phyloP scores from a whole-genome alignment of 2,329 filamentous ascomycete species.

The Apiospora koreana region DNA sequence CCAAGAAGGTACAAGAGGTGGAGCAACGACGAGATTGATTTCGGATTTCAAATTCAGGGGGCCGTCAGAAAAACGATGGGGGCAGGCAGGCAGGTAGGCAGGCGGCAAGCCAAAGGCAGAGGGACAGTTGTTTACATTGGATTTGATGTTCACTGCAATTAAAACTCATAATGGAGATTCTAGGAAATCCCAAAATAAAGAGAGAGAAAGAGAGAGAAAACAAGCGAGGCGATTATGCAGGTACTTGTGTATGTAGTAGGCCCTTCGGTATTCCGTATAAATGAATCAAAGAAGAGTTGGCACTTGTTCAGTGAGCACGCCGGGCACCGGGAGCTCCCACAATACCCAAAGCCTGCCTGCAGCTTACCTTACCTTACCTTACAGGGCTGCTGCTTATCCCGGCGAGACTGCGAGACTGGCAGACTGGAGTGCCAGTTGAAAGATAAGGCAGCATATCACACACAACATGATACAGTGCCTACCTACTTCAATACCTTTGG shows the following conservation, averaged over 20 bases:
- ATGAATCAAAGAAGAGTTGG: neutral
- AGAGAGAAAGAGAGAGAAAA: too few relatives aligned
- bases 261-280: neutral
- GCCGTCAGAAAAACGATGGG: neutral
- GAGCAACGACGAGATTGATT: conserved; percentile 3
- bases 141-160: neutral
- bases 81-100: neutral
- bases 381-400: conserved; percentile 3
- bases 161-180: neutral
- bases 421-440: neutral
- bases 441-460: neutral
- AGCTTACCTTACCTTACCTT: neutral
- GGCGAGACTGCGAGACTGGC: too few relatives aligned
- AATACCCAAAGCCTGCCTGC: neutral
- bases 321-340: neutral
- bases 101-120: too few relatives aligned
- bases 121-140: neutral
- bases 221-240: neutral
- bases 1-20: conserved; percentile 6
- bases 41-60: conserved; percentile 9
- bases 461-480: neutral
- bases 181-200: neutral
- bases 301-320: neutral
- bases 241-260: too few relatives aligned
- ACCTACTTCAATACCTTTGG: neutral